Evolutionary conservation across 176 grass and related monocot species (phyloP).

Genomic region (Poa annua): DNA sequence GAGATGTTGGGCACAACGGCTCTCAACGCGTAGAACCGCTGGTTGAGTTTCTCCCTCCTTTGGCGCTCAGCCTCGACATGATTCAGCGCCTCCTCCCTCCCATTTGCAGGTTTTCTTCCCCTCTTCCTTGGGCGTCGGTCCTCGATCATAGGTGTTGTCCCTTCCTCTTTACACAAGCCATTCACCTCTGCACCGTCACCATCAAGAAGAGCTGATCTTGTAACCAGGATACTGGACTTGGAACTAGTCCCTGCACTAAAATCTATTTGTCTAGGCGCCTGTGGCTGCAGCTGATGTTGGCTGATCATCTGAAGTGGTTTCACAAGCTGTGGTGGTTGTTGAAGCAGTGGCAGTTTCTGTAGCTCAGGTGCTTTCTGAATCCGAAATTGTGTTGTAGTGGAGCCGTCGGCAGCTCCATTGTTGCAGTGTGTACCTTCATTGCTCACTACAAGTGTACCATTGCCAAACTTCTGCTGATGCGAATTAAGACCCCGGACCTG

Average conservation of each 20-base stretch:
- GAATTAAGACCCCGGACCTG: conserved; percentile 61
- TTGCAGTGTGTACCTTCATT: conserved; percentile 50
- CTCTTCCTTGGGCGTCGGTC: conserved; percentile 87
- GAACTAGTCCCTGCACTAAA: conserved; percentile 68
- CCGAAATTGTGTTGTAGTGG: conserved; percentile 51
- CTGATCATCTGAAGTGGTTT: conserved; percentile 46
- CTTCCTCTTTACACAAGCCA: conserved; percentile 68
- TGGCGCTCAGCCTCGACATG: conserved; percentile 97
- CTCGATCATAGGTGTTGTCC: conserved; percentile 38
- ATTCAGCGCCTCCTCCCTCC: conserved; percentile 90
- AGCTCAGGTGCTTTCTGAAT: conserved; percentile 55
- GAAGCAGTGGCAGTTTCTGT: conserved; percentile 54
- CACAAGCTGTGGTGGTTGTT: conserved; percentile 52
- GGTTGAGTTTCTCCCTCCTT: conserved; percentile 97
- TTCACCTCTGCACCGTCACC: conserved; percentile 60
- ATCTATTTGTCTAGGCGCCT: conserved; percentile 76
- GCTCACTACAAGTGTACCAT: conserved; percentile 62
- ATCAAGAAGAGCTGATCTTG: conserved; percentile 59
- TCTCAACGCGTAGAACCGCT: conserved; percentile 86
- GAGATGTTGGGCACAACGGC: conserved; percentile 96
- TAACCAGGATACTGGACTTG: conserved; percentile 55
- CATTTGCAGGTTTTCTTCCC: conserved; percentile 96
- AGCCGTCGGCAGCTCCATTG: conserved; percentile 46
- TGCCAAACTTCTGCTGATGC: conserved; percentile 73
- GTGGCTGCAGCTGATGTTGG: conserved; percentile 62